Conservation (phyloP, 2,329 filamentous ascomycete genomes). For the Elsinoe necatrix region DNA sequence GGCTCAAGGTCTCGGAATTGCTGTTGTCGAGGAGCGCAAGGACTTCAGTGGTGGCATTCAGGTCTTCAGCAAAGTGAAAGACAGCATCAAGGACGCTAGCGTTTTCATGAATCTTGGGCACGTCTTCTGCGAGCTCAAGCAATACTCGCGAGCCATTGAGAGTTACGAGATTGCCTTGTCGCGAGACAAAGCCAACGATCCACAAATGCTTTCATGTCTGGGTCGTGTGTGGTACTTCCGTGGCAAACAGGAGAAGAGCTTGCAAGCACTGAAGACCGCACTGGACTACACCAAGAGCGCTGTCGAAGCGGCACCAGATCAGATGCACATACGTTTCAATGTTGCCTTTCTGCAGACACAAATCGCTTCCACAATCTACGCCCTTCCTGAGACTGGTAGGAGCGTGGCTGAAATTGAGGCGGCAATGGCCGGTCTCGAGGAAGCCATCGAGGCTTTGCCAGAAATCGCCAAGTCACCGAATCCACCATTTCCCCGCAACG, state of each 20-base stretch:
- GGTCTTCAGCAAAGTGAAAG: slow-evolving; percentile 82
- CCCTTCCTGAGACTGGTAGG: slow-evolving; percentile 65
- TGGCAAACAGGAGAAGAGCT: slow-evolving; percentile 59
- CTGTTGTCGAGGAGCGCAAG: slow-evolving; percentile 87
- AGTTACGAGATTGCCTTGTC: slow-evolving; percentile 81
- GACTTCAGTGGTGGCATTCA: slow-evolving; percentile 73
- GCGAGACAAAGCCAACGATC: slow-evolving; percentile 70
- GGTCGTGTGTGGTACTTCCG: slow-evolving; percentile 80
- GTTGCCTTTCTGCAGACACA: slow-evolving; percentile 96
- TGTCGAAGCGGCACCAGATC: slow-evolving; percentile 67
- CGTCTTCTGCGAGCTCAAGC: slow-evolving; percentile 80
- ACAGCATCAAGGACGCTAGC: slow-evolving; percentile 79
- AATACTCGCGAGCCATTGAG: slow-evolving; percentile 86
- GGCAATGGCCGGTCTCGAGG: slow-evolving; percentile 70
- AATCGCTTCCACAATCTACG: slow-evolving; percentile 72
- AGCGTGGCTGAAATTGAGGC: slow-evolving; percentile 72
- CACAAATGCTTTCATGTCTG: slow-evolving; percentile 73
- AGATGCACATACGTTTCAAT: slow-evolving; percentile 92
- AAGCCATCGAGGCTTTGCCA: slow-evolving; percentile 65
- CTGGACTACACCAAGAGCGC: slow-evolving; percentile 61
- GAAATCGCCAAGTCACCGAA: slow-evolving; percentile 52
- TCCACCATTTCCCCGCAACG: slow-evolving; percentile 79
- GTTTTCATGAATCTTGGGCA: slow-evolving; percentile 92
- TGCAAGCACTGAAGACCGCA: slow-evolving; percentile 55
- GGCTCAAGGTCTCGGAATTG: slow-evolving; percentile 90